Evolutionary conservation across 352 stramenopile genomes (phyloP), one percentile per base, ranked within the genome.

Genomic region (Pythium folliculosum): DNA sequence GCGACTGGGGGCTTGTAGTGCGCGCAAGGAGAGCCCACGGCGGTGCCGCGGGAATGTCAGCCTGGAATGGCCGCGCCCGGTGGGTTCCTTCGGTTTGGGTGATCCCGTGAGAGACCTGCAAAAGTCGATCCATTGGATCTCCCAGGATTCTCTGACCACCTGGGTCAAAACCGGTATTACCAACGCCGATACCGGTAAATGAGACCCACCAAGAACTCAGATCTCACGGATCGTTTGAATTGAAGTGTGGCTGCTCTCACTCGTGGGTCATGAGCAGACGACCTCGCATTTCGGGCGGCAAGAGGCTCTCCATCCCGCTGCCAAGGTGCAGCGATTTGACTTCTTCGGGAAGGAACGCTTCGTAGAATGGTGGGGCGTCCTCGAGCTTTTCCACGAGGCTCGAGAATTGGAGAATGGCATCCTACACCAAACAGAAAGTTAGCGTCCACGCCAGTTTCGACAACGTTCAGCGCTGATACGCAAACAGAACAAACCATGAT

Each of bases 321-420:
- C 32, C 17, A 2, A 19, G 37, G 25, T 51, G 43, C 3, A 51
- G 16, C 8, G 47, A 1, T 1, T 19, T 56, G 4, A 44, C 25
- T 1, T 60, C 40, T 51, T 71, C 65, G 4, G 56, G 57, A 5
- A 66, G 5, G 32, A 67, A 64, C 10, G 65, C 58, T 27, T 90
- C 82, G 66, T 77, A 90, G 10, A 77, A 68, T 9, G 70, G 44
- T 2, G 80, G 78, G 0, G 82, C 78, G 35, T 87, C 78, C 44
- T 88, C 78, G 14, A 90, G 52, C 30, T 70, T 81, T 30, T 86
- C 78, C 0, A 90, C 62, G 19, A 90, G 70, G 16, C 77, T 62
- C 1, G 82, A 90, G 44, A 88, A 89, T 53, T 86, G 77, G 60
- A 90, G 50, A 27, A 90, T 50, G 7, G 77, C 82, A 50, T 89